Percentiles rank a stretch among this genome's conserved stretches.
Evolutionary conservation across 257 asterid species (phyloP).

Genomic region (Gynochthodes officinalis): DNA sequence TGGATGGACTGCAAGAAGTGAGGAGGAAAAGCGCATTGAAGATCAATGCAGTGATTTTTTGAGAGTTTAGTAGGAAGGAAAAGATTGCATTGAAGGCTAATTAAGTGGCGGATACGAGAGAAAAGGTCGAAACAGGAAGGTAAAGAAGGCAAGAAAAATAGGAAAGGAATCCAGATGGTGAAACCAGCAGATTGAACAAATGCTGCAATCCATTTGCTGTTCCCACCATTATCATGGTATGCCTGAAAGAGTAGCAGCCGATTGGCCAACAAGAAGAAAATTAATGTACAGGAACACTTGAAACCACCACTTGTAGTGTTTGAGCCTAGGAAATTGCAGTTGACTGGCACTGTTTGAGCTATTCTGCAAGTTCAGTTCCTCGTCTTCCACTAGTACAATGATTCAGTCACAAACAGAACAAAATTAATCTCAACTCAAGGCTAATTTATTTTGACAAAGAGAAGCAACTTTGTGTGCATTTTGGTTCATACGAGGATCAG

Average conservation of each 20-base stretch:
- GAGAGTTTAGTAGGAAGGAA: slow-evolving; percentile 31
- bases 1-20: slow-evolving; percentile 30
- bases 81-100: slow-evolving; percentile 35
- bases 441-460: too few relatives aligned
- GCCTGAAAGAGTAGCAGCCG: slow-evolving; percentile 33
- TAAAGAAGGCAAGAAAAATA: slow-evolving; percentile 22
- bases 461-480: too few relatives aligned
- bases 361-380: neutral
- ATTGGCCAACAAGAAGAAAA: slow-evolving; percentile 30
- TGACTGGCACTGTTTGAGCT: neutral
- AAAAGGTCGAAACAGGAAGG: slow-evolving; percentile 38
- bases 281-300: slow-evolving; percentile 18
- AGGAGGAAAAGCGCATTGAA: slow-evolving; percentile 34
- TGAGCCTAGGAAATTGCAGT: neutral
- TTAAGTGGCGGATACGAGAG: slow-evolving; percentile 36
- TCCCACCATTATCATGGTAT: slow-evolving; percentile 35
- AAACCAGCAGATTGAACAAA: slow-evolving; percentile 35
- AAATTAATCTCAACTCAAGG: neutral
- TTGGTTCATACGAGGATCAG: too few relatives aligned
- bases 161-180: slow-evolving; percentile 24
- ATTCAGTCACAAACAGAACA: neutral
- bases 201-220: slow-evolving; percentile 41
- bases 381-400: slow-evolving; percentile 6
- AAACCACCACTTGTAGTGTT: slow-evolving; percentile 22
- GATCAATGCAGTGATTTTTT: slow-evolving; percentile 30